These are phyloP conservation scores for Dactylellina sp. DNA, from an alignment of 2,329 filamentous ascomycete genomes.

Conservation along the genomic window DNA sequence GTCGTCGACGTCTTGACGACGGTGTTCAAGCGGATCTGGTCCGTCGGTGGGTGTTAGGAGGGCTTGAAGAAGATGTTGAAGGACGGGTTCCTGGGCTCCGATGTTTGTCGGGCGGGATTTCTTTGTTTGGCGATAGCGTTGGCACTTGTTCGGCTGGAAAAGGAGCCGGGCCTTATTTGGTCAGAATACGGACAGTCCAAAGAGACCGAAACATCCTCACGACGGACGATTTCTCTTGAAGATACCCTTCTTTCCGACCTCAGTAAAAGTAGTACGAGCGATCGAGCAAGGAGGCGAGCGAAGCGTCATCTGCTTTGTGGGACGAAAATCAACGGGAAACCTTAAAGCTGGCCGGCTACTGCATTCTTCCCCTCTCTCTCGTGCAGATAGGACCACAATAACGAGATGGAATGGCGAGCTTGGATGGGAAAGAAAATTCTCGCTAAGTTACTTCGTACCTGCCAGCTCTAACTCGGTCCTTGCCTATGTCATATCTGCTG, in stretches of 20 bases:
- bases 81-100: conserved; percentile 34
- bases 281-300: background rate
- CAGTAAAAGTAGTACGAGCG: background rate
- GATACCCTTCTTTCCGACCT: conserved; percentile 3
- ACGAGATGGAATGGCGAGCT: background rate
- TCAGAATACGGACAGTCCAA: conserved; percentile 8
- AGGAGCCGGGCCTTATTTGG: conserved; percentile 15
- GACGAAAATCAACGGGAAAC: background rate
- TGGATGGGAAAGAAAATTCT: no score
- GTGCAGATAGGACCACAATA: background rate
- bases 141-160: conserved; percentile 22
- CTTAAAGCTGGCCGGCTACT: background rate
- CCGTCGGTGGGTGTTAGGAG: conserved; percentile 15
- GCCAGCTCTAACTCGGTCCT: conserved; percentile 3
- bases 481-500: conserved; percentile 21
- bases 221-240: conserved; percentile 10
- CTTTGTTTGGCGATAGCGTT: conserved; percentile 36
- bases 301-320: background rate
- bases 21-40: conserved; percentile 22
- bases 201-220: conserved; percentile 29
- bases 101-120: conserved; percentile 36
- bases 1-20: conserved; percentile 28
- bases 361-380: conserved; percentile 28
- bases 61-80: background rate
- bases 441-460: background rate